Evolutionary conservation across 805 yeast genomes (phyloP).

Genomic region (Yarrowia yakushimensis): DNA sequence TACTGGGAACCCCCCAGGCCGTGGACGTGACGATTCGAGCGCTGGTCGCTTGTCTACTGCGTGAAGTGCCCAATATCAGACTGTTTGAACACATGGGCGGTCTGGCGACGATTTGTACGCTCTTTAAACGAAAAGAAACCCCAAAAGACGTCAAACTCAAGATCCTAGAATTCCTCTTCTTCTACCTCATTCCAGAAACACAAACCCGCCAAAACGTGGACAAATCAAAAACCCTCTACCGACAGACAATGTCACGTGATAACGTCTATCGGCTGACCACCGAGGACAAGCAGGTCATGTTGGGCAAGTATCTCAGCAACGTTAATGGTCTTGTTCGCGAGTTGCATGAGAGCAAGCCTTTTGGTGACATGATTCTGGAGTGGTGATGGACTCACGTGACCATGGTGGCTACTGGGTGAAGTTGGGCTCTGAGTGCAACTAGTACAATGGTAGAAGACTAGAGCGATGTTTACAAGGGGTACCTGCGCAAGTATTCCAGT

Average conservation of each 20-base stretch:
- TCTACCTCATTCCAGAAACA: constrained; percentile 64
- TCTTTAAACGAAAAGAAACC: constrained; percentile 42
- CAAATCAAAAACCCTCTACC: constrained; percentile 26
- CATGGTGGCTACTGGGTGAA: too few relatives aligned
- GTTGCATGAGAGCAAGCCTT: constrained; percentile 46
- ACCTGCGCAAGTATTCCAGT: too few relatives aligned
- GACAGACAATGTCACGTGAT: constrained; percentile 28
- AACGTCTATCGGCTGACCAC: constrained; percentile 40
- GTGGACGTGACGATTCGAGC: constrained; percentile 49
- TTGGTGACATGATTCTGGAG: constrained; percentile 47
- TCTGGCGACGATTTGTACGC: constrained; percentile 48
- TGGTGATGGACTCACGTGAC: too few relatives aligned
- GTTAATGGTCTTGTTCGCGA: constrained; percentile 49
- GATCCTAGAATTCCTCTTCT: constrained; percentile 64
- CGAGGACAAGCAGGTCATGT: constrained; percentile 45
- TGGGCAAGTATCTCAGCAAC: constrained; percentile 45
- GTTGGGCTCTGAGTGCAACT: too few relatives aligned
- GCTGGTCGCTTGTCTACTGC: constrained; percentile 55
- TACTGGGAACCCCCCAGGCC: constrained; percentile 33
- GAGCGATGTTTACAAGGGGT: too few relatives aligned
- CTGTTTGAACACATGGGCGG: constrained; percentile 58
- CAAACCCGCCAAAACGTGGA: constrained; percentile 26
- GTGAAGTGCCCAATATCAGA: constrained; percentile 55
- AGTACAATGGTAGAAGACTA: too few relatives aligned
- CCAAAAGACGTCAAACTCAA: constrained; percentile 57